Evolutionary conservation across 192 early-diverging fungal genomes (phyloP).

Genomic region (Backusella sp.): DNA sequence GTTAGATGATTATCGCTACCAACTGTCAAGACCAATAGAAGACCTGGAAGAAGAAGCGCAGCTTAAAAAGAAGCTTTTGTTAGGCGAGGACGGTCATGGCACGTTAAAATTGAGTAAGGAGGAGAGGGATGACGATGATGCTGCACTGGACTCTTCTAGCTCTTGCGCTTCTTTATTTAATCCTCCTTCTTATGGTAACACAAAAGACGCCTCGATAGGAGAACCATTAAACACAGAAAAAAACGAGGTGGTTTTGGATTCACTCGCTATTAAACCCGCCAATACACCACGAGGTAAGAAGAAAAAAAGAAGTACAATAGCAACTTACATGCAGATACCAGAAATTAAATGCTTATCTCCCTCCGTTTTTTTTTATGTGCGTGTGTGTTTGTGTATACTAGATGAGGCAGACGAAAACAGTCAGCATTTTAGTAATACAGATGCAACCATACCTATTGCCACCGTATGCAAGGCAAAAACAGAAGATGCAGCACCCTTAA

Average conservation of each 20-base stretch:
- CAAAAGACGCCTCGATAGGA: slow-evolving; percentile 4
- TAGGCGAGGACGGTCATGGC: background rate
- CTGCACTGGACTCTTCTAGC: background rate
- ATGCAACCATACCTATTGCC: slow-evolving; percentile 5
- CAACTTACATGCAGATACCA: background rate
- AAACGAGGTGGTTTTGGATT: background rate
- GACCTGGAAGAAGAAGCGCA: slow-evolving; percentile 18
- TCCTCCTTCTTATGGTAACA: slow-evolving; percentile 6
- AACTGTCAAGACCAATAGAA: background rate
- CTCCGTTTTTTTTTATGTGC: background rate
- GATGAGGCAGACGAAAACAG: background rate
- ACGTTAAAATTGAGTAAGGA: background rate
- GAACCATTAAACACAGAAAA: background rate
- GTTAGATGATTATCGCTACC: background rate
- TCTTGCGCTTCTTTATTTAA: background rate
- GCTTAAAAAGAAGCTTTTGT: background rate
- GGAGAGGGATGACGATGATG: background rate
- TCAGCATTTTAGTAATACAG: slow-evolving; percentile 4
- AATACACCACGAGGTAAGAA: background rate
- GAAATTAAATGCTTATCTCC: background rate
- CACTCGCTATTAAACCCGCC: background rate
- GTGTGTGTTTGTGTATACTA: background rate
- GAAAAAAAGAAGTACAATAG: background rate
- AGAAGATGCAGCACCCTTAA: background rate
- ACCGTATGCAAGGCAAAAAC: slow-evolving; percentile 4